phyloP scores from a whole-genome alignment of 2,329 filamentous ascomycete genomes.

The Gliomastix tumulicola region DNA sequence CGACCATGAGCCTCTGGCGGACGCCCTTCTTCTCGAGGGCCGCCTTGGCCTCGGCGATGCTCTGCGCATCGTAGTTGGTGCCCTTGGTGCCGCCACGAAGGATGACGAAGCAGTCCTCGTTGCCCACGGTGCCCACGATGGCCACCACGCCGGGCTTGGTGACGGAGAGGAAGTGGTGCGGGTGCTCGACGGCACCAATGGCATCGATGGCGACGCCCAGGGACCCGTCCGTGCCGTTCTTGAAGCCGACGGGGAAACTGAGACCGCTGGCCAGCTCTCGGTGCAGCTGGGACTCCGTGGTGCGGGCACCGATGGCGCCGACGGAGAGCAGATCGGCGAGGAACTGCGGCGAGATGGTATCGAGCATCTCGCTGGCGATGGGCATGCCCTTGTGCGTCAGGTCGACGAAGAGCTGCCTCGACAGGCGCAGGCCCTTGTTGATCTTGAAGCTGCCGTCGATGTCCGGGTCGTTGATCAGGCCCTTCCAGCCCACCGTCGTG shows the following conservation, averaged over 20 bases:
- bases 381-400: constrained; percentile 91
- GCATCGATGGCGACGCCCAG: constrained; percentile 89
- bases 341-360: constrained; percentile 97
- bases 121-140: constrained; percentile 89
- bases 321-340: constrained; percentile 86
- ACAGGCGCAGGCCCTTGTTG: constrained; percentile 88
- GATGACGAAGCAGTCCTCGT: constrained; percentile 96
- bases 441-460: constrained; percentile 99
- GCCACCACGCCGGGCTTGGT: constrained; percentile 94
- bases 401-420: constrained; percentile 87
- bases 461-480: constrained; percentile 95
- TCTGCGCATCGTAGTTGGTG: constrained; percentile 86
- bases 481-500: constrained; percentile 98
- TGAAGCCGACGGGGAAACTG: constrained; percentile 97
- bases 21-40: constrained; percentile 70
- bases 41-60: constrained; percentile 76
- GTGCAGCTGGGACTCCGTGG: constrained; percentile 93
- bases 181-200: constrained; percentile 84
- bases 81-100: constrained; percentile 87
- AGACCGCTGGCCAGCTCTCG: constrained; percentile 89
- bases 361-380: constrained; percentile 93
- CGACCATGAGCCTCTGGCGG: constrained; percentile 81
- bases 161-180: constrained; percentile 94
- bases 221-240: constrained; percentile 95
- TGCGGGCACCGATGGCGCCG: constrained; percentile 90